A percentile compares a stretch with the other conserved stretches of the same genome.
These are phyloP conservation scores for Epichloe typhina DNA, from an alignment of 2,329 filamentous ascomycete species.

Conservation along the genomic window DNA sequence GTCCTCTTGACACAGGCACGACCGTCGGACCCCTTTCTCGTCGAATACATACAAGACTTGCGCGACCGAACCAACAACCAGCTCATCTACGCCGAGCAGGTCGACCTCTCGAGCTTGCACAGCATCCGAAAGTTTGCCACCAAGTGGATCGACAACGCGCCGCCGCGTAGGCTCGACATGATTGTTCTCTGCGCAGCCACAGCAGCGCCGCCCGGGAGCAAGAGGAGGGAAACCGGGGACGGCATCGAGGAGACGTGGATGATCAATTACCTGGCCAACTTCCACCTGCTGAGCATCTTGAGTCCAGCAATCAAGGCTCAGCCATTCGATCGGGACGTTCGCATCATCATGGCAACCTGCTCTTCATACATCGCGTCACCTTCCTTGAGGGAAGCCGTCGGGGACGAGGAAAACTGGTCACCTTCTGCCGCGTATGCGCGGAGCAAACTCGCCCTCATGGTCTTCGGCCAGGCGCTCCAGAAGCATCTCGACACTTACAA, in stretches of 20 bases:
- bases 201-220: constrained; percentile 53
- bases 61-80: constrained; percentile 65
- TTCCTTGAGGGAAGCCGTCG: constrained; percentile 42
- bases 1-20: constrained; percentile 77
- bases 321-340: constrained; percentile 84
- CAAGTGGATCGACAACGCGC: constrained; percentile 93
- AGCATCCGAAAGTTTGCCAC: constrained; percentile 89
- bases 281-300: constrained; percentile 83
- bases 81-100: constrained; percentile 89
- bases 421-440: constrained; percentile 46
- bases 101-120: constrained; percentile 78
- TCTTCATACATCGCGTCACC: constrained; percentile 74
- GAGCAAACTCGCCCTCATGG: constrained; percentile 69
- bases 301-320: constrained; percentile 83
- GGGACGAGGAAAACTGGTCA: constrained; percentile 36
- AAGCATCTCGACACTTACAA: constrained; percentile 79
- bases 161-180: constrained; percentile 80
- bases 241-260: constrained; percentile 86
- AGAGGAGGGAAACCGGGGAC: constrained; percentile 52
- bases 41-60: constrained; percentile 85
- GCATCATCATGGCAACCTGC: constrained; percentile 77
- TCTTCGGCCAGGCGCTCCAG: constrained; percentile 82
- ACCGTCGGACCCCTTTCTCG: constrained; percentile 73
- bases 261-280: constrained; percentile 90
- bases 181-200: constrained; percentile 77